Percentiles rank a stretch among this genome's conserved stretches.
phyloP scores from a whole-genome alignment of 2,329 filamentous ascomycete genomes.

The Ustulina deusta region DNA sequence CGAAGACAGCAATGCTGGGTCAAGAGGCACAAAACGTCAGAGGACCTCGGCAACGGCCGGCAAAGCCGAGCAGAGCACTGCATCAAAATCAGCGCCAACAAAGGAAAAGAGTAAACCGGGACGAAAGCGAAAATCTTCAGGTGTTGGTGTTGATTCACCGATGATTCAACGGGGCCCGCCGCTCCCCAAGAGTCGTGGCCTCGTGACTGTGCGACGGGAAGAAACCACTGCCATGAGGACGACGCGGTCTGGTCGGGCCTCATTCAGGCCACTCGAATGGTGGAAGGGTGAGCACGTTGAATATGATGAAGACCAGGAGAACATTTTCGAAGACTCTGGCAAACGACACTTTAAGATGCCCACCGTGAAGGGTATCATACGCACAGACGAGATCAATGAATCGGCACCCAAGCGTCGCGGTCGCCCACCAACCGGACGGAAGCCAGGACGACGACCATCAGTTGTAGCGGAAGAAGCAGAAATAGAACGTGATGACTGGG shows the following conservation, averaged over 20 bases:
- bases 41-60: constrained; percentile 40
- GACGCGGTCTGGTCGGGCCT: constrained; percentile 82
- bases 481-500: constrained; percentile 75
- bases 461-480: constrained; percentile 62
- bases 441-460: constrained; percentile 29
- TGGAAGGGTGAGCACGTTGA: constrained; percentile 88
- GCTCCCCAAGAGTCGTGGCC: constrained; percentile 65
- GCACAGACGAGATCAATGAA: constrained; percentile 71
- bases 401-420: constrained; percentile 44
- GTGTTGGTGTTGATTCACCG: constrained; percentile 60
- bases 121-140: constrained; percentile 55
- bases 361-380: constrained; percentile 81
- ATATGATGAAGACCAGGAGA: constrained; percentile 71
- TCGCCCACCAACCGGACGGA: constrained; percentile 40
- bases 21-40: constrained; percentile 45
- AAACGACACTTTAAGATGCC: constrained; percentile 69
- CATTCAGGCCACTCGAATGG: constrained; percentile 81
- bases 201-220: constrained; percentile 64
- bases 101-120: constrained; percentile 50
- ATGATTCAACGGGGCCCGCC: constrained; percentile 66
- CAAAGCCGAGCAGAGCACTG: constrained; percentile 40
- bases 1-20: constrained; percentile 41
- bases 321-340: constrained; percentile 56
- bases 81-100: constrained; percentile 42
- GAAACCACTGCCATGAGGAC: constrained; percentile 65